Evolutionary conservation across 1,284 basidiomycete species (phyloP), one percentile per base, ranked within the genome.

Genomic region (Cerrena zonata): DNA sequence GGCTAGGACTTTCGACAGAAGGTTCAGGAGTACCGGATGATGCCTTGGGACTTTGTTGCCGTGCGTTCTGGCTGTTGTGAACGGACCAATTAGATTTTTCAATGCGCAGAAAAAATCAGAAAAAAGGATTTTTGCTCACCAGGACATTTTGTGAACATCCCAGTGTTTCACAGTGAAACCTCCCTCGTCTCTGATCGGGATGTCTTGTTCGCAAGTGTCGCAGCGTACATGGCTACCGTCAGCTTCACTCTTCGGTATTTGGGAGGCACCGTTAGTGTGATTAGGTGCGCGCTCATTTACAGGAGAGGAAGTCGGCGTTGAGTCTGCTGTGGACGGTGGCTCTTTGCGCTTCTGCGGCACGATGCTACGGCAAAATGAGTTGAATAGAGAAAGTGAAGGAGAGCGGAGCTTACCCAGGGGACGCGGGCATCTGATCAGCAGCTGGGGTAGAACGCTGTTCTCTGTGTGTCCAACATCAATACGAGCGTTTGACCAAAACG

Each of bases 181-280:
- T 1, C 80, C 78, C 50, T 79, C 79, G 63, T 88, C 82, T 34
- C 82, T 73, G 63, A 86, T 83, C 5, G 82, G 78, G 43, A 88
- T 75, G 15, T 71, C 67, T 25, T 73, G 68, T 10, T 78, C 76
- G 61, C 85, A 88, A 2, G 71, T 68, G 53, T 80, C 78, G 65
- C 86, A 88, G 48, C 75, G 73, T 53, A 87, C 77, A 48, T 75
- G 75, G 10, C 84, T 83, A 2, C 77, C 74, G 58, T 79, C 76
- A 68, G 75, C 77, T 59, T 78, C 74, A 61, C 69, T 70, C 42
- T 69, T 65, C 26, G 68, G 61, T 21, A 51, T 48, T 12, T 63
- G 46, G 7, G 15, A 34, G 30, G 30, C 30, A 53, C 7, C 50
- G 52, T 45, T 55, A 47, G 21, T 7, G 30, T 48, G 45, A 38